A percentile compares a stretch with the other conserved stretches of the same genome.
Evolutionary conservation across 768 basidiomycete species (phyloP).

Genomic region (Boletus huronensis): DNA sequence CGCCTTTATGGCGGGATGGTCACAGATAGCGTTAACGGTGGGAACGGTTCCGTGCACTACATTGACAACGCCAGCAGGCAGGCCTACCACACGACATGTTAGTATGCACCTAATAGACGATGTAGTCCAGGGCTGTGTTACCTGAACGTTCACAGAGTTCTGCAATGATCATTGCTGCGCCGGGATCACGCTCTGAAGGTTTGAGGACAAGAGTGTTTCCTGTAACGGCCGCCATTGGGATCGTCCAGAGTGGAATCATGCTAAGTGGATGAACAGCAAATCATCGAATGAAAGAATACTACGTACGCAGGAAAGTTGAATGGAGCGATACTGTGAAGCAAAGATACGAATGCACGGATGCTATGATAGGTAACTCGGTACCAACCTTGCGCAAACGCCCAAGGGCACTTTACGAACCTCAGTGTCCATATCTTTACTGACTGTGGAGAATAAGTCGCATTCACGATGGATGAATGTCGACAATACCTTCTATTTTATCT

Average conservation of each 20-base stretch:
- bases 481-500: conserved; percentile 84
- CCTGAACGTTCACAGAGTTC: conserved; percentile 89
- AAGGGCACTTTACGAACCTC: conserved; percentile 79
- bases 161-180: conserved; percentile 96
- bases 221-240: conserved; percentile 82
- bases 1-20: conserved; percentile 86
- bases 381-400: conserved; percentile 75
- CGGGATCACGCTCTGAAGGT: conserved; percentile 94
- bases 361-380: not conserved
- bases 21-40: conserved; percentile 93
- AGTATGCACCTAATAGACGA: not conserved
- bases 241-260: conserved; percentile 97
- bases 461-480: not conserved
- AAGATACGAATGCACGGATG: conserved; percentile 1
- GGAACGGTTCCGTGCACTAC: conserved; percentile 87
- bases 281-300: not conserved
- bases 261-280: conserved; percentile 33
- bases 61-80: conserved; percentile 87
- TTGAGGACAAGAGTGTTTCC: conserved; percentile 95
- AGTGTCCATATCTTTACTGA: conserved; percentile 97
- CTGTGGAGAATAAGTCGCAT: conserved; percentile 36
- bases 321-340: conserved; percentile 59
- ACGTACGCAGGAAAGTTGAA: conserved; percentile 88
- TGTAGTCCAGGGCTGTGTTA: conserved; percentile 11
- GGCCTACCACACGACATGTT: conserved; percentile 38